Percentiles rank a stretch among this genome's conserved stretches.
These are phyloP conservation scores for Dipteronia sinensis DNA, from an alignment of 345 rosid genomes.

Conservation along the genomic window DNA sequence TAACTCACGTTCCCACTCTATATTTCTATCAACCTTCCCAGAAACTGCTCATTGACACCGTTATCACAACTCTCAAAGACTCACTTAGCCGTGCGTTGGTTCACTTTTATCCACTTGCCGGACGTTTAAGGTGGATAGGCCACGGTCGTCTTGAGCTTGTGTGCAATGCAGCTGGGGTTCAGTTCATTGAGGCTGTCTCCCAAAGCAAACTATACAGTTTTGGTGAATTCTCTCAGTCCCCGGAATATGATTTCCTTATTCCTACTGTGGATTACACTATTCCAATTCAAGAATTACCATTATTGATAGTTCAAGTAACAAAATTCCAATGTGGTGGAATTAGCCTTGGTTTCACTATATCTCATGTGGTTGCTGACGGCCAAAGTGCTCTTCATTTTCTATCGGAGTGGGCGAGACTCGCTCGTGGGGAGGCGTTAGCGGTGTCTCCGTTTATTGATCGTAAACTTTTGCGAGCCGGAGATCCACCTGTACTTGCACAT, in stretches of 20 bases:
- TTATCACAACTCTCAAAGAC: constrained; percentile 35
- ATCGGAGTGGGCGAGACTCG: constrained; percentile 55
- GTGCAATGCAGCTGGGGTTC: constrained; percentile 47
- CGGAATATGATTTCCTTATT: constrained; percentile 38
- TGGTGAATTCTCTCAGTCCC: constrained; percentile 38
- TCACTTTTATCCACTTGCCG: constrained; percentile 61
- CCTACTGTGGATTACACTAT: constrained; percentile 45
- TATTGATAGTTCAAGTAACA: constrained; percentile 52
- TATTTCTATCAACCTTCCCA: constrained; percentile 51
- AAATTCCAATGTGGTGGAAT: constrained; percentile 57
- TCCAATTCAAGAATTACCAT: constrained; percentile 48
- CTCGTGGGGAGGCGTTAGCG: constrained; percentile 39
- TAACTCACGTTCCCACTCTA: constrained; percentile 63
- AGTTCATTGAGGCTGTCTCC: constrained; percentile 46
- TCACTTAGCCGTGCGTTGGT: constrained; percentile 45
- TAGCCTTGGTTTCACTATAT: constrained; percentile 44
- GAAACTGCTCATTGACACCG: constrained; percentile 22
- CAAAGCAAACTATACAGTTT: constrained; percentile 35
- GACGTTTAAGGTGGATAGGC: constrained; percentile 56
- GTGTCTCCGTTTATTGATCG: constrained; percentile 43
- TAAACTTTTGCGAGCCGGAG: constrained; percentile 41
- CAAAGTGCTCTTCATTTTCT: constrained; percentile 55
- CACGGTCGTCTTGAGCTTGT: constrained; percentile 49
- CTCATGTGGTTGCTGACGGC: constrained; percentile 63
- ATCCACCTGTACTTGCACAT: constrained; percentile 16